A percentile compares a stretch with the other conserved stretches of the same genome.
Evolutionary conservation across 164 flowering plant genomes (phyloP).

Genomic region (Liquidambar formosana): DNA sequence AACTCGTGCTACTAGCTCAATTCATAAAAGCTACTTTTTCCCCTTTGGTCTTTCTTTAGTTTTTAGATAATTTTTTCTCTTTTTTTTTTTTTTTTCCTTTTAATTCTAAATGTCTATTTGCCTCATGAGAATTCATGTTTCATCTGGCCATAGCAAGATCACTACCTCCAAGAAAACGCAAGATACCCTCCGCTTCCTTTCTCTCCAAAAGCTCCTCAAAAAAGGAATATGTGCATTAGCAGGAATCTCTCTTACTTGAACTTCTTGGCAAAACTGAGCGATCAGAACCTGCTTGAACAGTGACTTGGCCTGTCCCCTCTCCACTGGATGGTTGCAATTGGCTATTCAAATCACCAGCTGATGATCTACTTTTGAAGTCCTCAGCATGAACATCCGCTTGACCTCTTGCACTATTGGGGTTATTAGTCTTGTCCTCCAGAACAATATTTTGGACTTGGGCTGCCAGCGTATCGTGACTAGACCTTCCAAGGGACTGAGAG

Average conservation of each 20-base stretch:
- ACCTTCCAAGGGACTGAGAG: constrained; percentile 13
- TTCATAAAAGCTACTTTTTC: constrained; percentile 4
- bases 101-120: not conserved
- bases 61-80: too few species aligned
- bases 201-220: not conserved
- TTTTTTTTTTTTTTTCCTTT: not conserved
- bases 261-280: constrained; percentile 13
- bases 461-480: constrained; percentile 17
- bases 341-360: constrained; percentile 27
- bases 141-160: constrained; percentile 10
- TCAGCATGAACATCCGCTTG: constrained; percentile 11
- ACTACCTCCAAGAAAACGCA: constrained; percentile 7
- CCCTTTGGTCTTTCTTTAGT: not conserved
- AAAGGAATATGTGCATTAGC: constrained; percentile 4
- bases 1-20: constrained; percentile 14
- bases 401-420: constrained; percentile 1
- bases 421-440: constrained; percentile 23
- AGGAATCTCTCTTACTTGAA: constrained; percentile 14
- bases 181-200: not conserved
- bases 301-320: constrained; percentile 14
- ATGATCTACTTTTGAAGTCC: constrained; percentile 9
- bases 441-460: constrained; percentile 16
- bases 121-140: constrained; percentile 1
- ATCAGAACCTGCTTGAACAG: constrained; percentile 15
- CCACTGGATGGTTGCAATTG: constrained; percentile 12